These are phyloP conservation scores for Candida pseudoglaebosa DNA, from an alignment of 805 yeast species.

Conservation along the genomic window DNA sequence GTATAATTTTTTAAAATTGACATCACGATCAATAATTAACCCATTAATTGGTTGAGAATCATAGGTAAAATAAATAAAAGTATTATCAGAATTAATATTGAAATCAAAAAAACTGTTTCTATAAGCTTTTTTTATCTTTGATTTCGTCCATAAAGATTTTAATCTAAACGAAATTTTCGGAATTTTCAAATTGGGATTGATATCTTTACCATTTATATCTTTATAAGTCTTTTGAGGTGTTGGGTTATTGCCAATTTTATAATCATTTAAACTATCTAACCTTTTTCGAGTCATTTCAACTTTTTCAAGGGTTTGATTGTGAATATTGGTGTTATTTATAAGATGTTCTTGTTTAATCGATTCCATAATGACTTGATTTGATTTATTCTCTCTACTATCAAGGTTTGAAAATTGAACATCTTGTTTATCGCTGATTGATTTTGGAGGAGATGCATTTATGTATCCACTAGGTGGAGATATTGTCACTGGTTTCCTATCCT, in stretches of 20 bases:
- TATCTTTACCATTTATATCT: not conserved
- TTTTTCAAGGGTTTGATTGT: constrained; percentile 4
- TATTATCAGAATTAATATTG: constrained; percentile 9
- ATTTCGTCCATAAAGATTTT: not conserved
- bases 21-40: constrained; percentile 9
- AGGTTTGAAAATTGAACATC: not conserved
- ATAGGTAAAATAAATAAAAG: constrained; percentile 9
- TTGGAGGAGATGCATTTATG: not conserved
- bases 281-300: constrained; percentile 4
- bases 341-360: too few species aligned
- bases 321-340: too few species aligned
- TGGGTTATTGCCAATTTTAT: not conserved
- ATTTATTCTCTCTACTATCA: too few species aligned
- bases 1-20: constrained; percentile 10
- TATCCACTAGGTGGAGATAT: not conserved
- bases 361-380: too few species aligned
- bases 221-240: not conserved
- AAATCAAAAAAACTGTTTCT: constrained; percentile 5
- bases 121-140: not conserved
- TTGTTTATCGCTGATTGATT: not conserved
- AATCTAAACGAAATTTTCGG: not conserved
- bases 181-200: not conserved
- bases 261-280: constrained; percentile 2
- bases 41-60: constrained; percentile 8
- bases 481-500: not conserved